Percentiles rank a stretch among this genome's conserved stretches.
Conservation (phyloP, 305 asterid genomes). For the Ajuga reptans region DNA sequence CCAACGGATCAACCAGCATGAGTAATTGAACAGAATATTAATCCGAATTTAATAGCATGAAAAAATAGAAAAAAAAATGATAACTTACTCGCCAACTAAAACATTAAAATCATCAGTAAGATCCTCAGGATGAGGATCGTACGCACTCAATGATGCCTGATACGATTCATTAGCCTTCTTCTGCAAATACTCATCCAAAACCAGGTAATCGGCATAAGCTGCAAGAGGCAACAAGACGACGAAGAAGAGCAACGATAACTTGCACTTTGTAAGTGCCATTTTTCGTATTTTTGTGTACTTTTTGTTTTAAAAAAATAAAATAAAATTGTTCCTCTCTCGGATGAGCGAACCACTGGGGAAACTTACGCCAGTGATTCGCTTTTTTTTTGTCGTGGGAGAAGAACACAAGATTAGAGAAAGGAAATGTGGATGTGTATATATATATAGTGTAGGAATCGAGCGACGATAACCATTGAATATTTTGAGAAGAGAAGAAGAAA, state of each 20-base stretch:
- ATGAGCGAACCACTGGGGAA: slow-evolving; percentile 29
- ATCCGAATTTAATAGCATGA: neutral
- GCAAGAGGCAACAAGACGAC: slow-evolving; percentile 4
- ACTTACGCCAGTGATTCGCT: slow-evolving; percentile 26
- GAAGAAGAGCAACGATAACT: slow-evolving; percentile 1
- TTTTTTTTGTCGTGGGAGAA: neutral
- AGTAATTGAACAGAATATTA: no score
- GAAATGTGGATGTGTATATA: neutral
- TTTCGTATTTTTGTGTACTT: no score
- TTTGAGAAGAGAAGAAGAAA: neutral
- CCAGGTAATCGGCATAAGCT: slow-evolving; percentile 14
- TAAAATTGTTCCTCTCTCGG: neutral
- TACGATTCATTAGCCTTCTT: slow-evolving; percentile 29
- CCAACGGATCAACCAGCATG: no score
- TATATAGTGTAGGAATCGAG: neutral
- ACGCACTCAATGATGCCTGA: slow-evolving; percentile 28
- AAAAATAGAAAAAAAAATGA: neutral
- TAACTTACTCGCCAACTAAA: slow-evolving; percentile 33
- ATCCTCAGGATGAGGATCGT: slow-evolving; percentile 30
- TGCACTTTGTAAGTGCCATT: slow-evolving; percentile 10
- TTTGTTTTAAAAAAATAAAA: no score
- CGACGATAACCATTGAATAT: neutral
- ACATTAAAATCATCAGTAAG: slow-evolving; percentile 33
- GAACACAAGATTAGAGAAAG: neutral
- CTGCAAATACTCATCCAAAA: slow-evolving; percentile 27